Conservation (phyloP, 768 basidiomycete genomes). For the Arthromyces matolae region DNA sequence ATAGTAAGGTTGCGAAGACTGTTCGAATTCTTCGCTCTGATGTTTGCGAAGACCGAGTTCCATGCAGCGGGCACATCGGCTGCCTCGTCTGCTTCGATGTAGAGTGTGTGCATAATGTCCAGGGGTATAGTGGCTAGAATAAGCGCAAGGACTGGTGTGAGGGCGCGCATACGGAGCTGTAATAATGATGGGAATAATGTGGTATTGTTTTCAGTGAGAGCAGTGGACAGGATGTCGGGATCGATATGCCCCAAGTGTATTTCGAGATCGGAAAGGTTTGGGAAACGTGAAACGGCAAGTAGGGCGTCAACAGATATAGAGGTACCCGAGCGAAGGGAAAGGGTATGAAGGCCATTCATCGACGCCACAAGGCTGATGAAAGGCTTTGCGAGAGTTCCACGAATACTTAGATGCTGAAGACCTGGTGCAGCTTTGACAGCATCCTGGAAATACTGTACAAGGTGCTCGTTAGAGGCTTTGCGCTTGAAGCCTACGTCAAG, state of each 20-base stretch:
- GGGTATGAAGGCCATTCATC: constrained; percentile 29
- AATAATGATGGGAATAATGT: constrained; percentile 33
- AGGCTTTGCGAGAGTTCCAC: constrained; percentile 31
- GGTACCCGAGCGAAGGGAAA: constrained; percentile 37
- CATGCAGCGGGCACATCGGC: constrained; percentile 27
- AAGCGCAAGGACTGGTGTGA: constrained; percentile 28
- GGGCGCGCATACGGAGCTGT: constrained; percentile 38
- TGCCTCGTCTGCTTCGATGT: constrained; percentile 34
- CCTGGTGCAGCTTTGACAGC: constrained; percentile 24
- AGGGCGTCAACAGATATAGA: constrained; percentile 35
- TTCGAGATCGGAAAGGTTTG: constrained; percentile 36
- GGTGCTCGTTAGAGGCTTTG: constrained; percentile 16
- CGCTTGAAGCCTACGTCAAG: constrained; percentile 38
- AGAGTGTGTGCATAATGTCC: constrained; percentile 31
- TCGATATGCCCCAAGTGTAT: constrained; percentile 40
- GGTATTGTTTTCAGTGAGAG: constrained; percentile 6
- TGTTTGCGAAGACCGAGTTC: constrained; percentile 29
- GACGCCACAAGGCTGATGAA: constrained; percentile 29
- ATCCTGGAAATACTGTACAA: constrained; percentile 26
- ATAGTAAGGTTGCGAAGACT: constrained; percentile 36
- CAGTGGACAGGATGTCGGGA: constrained; percentile 19
- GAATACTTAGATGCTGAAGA: constrained; percentile 35
- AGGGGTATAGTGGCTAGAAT: constrained; percentile 31
- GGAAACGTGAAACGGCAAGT: constrained; percentile 33
- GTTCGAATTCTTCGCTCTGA: constrained; percentile 24